Conservation (phyloP, 164 flowering plant genomes). For the Piper betle region DNA sequence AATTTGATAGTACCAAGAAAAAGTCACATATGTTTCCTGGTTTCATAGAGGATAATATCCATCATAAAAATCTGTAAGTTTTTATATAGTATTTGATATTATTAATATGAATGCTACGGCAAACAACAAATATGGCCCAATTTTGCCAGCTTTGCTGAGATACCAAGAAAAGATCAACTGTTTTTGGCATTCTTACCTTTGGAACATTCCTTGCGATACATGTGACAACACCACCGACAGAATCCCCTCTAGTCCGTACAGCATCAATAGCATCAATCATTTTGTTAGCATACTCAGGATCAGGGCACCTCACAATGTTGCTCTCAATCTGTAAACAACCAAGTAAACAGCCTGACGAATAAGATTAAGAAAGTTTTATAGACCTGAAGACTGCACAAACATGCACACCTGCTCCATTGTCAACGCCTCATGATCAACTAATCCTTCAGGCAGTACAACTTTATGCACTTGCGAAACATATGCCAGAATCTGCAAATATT, state of each 20-base stretch:
- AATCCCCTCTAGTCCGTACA: constrained; percentile 77
- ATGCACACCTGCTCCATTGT: constrained; percentile 64
- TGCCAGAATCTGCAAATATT: constrained; percentile 57
- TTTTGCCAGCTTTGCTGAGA: no score
- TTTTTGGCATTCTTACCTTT: constrained; percentile 37
- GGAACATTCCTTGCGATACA: constrained; percentile 88
- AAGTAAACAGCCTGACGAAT: not conserved
- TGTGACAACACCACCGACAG: constrained; percentile 94
- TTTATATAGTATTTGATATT: no score
- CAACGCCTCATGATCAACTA: constrained; percentile 57
- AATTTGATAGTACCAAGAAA: no score
- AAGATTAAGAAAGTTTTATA: not conserved
- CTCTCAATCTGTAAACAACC: constrained; percentile 61
- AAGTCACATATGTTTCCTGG: no score
- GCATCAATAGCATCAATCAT: constrained; percentile 95
- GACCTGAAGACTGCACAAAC: not conserved
- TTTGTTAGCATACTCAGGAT: constrained; percentile 90
- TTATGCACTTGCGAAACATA: constrained; percentile 94
- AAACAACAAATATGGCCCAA: no score
- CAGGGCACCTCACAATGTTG: constrained; percentile 89
- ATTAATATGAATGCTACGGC: no score
- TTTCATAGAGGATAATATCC: no score
- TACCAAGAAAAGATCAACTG: no score
- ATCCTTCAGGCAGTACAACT: constrained; percentile 70
- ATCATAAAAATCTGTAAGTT: no score